Conservation (phyloP, 129 eudicot genomes). For the Smallanthus sonchifolius region DNA sequence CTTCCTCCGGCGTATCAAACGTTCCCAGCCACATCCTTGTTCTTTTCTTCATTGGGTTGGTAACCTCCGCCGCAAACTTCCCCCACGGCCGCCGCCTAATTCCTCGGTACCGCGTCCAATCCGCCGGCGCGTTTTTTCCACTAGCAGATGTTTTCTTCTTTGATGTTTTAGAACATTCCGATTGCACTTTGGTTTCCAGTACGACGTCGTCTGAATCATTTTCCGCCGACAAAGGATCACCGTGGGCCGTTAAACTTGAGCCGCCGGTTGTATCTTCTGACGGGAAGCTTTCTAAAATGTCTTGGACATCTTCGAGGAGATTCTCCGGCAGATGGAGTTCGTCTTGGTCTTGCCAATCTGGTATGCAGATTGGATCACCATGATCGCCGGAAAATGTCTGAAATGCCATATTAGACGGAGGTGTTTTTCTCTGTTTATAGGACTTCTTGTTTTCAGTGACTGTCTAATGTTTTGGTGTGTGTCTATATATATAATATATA, state of each 20-base stretch:
- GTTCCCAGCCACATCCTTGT: slow-evolving; percentile 50
- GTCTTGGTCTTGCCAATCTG: background rate
- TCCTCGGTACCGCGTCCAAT: slow-evolving; percentile 40
- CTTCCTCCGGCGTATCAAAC: slow-evolving; percentile 56
- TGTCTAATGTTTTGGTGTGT: background rate
- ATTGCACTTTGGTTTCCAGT: background rate
- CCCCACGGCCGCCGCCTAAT: slow-evolving; percentile 60
- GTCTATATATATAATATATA: background rate
- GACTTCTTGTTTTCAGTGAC: background rate
- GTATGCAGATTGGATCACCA: background rate
- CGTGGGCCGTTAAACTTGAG: background rate
- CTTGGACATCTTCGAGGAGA: slow-evolving; percentile 11
- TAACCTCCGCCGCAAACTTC: slow-evolving; percentile 51
- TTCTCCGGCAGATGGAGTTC: background rate
- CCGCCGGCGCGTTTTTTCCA: slow-evolving; percentile 16
- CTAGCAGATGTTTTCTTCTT: slow-evolving; percentile 11
- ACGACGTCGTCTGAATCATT: background rate
- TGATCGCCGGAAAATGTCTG: slow-evolving; percentile 8
- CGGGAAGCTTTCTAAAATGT: slow-evolving; percentile 3
- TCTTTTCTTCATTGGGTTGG: slow-evolving; percentile 40
- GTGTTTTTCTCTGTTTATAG: background rate
- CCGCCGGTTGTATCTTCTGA: background rate
- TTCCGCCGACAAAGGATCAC: background rate
- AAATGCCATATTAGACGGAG: background rate
- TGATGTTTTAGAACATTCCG: background rate